Evolutionary conservation across 208 protist species (phyloP).

Genomic region (Acanthamoeba culbertsoni): DNA sequence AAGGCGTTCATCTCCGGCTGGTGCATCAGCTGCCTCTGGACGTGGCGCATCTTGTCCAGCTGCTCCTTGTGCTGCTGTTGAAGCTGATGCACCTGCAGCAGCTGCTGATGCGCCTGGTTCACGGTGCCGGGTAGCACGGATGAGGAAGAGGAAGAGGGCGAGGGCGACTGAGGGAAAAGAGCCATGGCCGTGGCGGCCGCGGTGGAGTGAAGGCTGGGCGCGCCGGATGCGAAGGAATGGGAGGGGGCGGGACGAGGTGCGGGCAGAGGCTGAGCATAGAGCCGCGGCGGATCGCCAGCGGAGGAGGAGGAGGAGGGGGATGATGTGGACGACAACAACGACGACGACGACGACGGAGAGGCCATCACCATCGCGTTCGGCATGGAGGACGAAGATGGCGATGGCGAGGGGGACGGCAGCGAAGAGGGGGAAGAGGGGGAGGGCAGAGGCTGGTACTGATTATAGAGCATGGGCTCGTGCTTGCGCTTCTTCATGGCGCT

Average conservation of each 20-base stretch:
- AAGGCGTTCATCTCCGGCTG: conserved; percentile 17
- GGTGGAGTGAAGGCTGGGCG: neutral
- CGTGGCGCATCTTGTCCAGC: conserved; percentile 39
- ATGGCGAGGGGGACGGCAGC: neutral
- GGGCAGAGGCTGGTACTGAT: neutral
- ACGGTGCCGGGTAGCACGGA: neutral
- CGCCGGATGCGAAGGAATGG: neutral
- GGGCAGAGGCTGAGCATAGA: conserved; percentile 4
- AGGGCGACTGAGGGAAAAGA: neutral
- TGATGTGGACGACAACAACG: neutral
- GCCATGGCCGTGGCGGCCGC: neutral
- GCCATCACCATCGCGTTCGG: neutral
- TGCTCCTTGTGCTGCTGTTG: conserved; percentile 53
- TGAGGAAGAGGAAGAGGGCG: neutral
- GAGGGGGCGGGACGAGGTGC: neutral
- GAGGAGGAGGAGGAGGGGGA: neutral
- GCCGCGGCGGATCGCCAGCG: neutral
- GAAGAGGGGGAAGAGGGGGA: neutral
- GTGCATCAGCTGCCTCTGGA: conserved; percentile 46
- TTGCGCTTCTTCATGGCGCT: conserved; percentile 51
- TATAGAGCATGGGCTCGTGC: neutral
- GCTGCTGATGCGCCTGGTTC: conserved; percentile 21
- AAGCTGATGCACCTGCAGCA: conserved; percentile 12
- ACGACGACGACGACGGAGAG: neutral
- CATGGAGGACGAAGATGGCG: neutral